phyloP scores from a whole-genome alignment of 306 rosid species.

The Arachis stenosperma region DNA sequence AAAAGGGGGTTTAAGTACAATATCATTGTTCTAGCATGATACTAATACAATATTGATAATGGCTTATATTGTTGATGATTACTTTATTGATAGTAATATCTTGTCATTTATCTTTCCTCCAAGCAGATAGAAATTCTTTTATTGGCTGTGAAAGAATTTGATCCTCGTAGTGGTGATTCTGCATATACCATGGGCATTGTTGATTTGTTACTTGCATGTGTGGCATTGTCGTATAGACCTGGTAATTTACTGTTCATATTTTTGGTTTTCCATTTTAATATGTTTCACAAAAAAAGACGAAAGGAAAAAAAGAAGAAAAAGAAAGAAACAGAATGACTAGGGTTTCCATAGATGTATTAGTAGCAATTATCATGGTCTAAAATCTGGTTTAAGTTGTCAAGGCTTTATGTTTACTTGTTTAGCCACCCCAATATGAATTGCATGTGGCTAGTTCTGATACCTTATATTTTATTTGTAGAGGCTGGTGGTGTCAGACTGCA shows the following conservation, averaged over 20 bases:
- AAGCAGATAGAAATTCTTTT: constrained; percentile 92
- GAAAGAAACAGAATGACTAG: constrained; percentile 17
- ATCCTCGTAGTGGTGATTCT: constrained; percentile 90
- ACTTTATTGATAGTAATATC: constrained; percentile 32
- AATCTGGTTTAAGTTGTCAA: constrained; percentile 1
- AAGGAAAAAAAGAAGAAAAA: background rate
- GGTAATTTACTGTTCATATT: constrained; percentile 60
- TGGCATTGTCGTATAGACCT: constrained; percentile 79
- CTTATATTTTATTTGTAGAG: constrained; percentile 60
- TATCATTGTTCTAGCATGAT: constrained; percentile 29
- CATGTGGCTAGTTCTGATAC: constrained; percentile 51
- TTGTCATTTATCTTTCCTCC: constrained; percentile 37
- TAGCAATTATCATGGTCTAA: constrained; percentile 18
- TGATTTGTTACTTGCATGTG: constrained; percentile 92
- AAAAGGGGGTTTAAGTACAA: background rate
- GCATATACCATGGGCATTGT: constrained; percentile 97
- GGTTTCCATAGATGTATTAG: constrained; percentile 4
- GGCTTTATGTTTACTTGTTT: constrained; percentile 1
- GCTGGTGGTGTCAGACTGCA: constrained; percentile 83
- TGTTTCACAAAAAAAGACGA: no score
- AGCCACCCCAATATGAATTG: background rate
- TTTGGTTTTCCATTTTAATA: background rate
- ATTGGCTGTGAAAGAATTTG: constrained; percentile 88
- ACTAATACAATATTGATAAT: constrained; percentile 16
- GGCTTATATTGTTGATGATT: constrained; percentile 8